phyloP scores from a whole-genome alignment of 768 basidiomycete species.

The Psilocybe azurescens region DNA sequence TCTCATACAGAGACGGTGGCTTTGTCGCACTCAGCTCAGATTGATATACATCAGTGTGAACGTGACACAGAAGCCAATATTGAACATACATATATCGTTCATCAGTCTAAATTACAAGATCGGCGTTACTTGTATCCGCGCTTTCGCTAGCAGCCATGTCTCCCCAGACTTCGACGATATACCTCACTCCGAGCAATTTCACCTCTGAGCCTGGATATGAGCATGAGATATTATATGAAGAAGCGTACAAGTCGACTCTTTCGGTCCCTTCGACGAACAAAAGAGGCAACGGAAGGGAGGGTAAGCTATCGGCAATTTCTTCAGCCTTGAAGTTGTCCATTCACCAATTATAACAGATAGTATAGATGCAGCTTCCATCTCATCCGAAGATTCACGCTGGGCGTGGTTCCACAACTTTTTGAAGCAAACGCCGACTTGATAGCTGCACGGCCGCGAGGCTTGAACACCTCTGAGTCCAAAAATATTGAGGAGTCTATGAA shows the following conservation, averaged over 20 bases:
- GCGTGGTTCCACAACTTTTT: conserved; percentile 19
- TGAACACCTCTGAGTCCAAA: conserved; percentile 15
- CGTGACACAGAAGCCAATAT: no score
- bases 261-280: neutral
- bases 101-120: neutral
- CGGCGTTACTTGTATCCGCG: no score
- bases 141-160: neutral
- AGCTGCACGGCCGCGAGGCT: conserved; percentile 16
- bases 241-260: neutral
- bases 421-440: conserved; percentile 20
- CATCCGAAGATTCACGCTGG: neutral
- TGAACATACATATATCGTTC: neutral
- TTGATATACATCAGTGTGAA: no score
- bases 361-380: neutral
- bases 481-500: conserved; percentile 35
- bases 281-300: neutral
- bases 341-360: neutral
- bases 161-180: neutral
- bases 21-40: no score
- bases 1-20: neutral
- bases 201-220: neutral
- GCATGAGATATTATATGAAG: neutral
- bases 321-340: neutral
- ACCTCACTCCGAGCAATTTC: neutral
- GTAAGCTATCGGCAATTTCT: neutral